These are phyloP conservation scores for Kwoniella botswanensis DNA, from an alignment of 768 basidiomycete species.

Conservation along the genomic window DNA sequence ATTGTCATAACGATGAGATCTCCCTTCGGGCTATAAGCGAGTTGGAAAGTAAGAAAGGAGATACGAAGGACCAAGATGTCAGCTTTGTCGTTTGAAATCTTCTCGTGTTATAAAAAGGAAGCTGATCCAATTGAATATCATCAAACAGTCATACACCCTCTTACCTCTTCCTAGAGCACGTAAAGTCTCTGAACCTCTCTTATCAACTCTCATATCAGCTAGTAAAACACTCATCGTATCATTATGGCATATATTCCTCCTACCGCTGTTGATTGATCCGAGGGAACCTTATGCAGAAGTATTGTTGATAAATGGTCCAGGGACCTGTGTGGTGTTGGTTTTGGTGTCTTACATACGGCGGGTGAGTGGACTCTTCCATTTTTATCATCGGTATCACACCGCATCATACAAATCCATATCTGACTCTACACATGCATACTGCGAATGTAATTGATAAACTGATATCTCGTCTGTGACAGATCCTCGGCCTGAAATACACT, in stretches of 20 bases:
- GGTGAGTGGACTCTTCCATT: slow-evolving; percentile 61
- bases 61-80: slow-evolving; percentile 19
- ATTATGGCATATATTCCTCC: slow-evolving; percentile 67
- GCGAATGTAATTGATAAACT: too few species aligned
- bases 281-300: slow-evolving; percentile 65
- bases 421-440: too few species aligned
- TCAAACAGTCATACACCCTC: slow-evolving; percentile 21
- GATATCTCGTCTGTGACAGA: too few species aligned
- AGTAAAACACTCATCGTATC: slow-evolving; percentile 68
- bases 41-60: slow-evolving; percentile 65
- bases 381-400: too few species aligned
- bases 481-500: slow-evolving; percentile 75
- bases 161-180: slow-evolving; percentile 80
- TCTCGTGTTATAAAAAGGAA: not conserved
- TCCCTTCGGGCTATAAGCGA: slow-evolving; percentile 72
- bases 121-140: not conserved
- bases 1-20: slow-evolving; percentile 79
- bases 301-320: slow-evolving; percentile 90
- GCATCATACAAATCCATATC: too few species aligned
- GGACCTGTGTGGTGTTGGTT: slow-evolving; percentile 84
- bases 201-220: slow-evolving; percentile 72
- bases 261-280: slow-evolving; percentile 59
- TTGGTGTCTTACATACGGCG: slow-evolving; percentile 72
- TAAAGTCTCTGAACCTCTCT: slow-evolving; percentile 76
- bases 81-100: not conserved